Conservation (phyloP, 352 stramenopile species). For the Phytophthora megakarya region DNA sequence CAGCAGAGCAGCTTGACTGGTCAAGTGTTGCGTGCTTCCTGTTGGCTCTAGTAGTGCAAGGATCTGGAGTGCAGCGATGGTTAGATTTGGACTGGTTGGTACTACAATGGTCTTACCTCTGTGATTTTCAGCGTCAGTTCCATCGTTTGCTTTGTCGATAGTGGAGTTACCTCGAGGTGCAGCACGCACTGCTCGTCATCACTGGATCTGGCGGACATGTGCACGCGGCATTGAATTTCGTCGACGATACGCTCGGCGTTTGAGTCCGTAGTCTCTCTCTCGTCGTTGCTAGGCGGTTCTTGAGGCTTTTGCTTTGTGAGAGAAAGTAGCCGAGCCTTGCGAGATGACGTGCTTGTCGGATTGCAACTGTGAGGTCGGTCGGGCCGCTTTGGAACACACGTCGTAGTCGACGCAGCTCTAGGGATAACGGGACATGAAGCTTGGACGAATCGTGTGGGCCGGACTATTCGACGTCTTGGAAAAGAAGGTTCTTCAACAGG, state of each 20-base stretch:
- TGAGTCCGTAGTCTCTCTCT: neutral
- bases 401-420: constrained; percentile 4
- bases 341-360: constrained; percentile 21
- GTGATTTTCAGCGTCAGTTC: constrained; percentile 31
- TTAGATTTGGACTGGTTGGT: neutral
- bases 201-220: constrained; percentile 13
- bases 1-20: constrained; percentile 31
- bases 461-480: constrained; percentile 15
- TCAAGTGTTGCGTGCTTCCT: constrained; percentile 19
- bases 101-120: constrained; percentile 20
- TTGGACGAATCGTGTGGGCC: constrained; percentile 10
- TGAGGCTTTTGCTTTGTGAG: constrained; percentile 5
- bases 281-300: constrained; percentile 8
- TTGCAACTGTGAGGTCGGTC: constrained; percentile 40
- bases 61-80: constrained; percentile 17
- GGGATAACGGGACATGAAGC: constrained; percentile 21
- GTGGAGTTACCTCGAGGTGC: constrained; percentile 20
- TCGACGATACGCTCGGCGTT: constrained; percentile 18
- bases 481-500: neutral
- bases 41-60: constrained; percentile 22
- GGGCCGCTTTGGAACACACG: constrained; percentile 31
- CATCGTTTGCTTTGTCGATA: constrained; percentile 28
- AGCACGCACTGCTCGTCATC: constrained; percentile 23
- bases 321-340: constrained; percentile 23
- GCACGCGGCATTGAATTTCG: constrained; percentile 24